Conservation (phyloP, 2,329 filamentous ascomycete genomes). For the Cladosporium phlei region DNA sequence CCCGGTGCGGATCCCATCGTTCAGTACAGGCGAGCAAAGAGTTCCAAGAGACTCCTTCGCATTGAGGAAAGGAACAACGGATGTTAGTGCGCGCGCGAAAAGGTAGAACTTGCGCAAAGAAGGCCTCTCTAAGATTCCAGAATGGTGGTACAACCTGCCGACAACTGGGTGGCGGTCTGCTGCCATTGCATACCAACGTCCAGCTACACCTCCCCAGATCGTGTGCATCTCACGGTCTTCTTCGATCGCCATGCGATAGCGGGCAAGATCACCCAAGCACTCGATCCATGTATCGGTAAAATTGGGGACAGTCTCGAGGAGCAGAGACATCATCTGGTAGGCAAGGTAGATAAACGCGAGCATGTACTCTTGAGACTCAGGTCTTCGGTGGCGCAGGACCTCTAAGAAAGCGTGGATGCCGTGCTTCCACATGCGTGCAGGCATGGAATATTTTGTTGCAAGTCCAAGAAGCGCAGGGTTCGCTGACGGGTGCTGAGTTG, state of each 20-base stretch:
- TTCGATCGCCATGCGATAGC: slow-evolving; percentile 90
- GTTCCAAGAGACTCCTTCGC: slow-evolving; percentile 67
- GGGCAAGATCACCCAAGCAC: slow-evolving; percentile 77
- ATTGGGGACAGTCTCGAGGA: slow-evolving; percentile 77
- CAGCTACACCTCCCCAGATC: slow-evolving; percentile 73
- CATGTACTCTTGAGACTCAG: slow-evolving; percentile 80
- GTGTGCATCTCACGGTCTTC: slow-evolving; percentile 66
- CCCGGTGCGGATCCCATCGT: slow-evolving; percentile 32
- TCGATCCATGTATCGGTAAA: slow-evolving; percentile 93
- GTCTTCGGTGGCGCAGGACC: slow-evolving; percentile 63
- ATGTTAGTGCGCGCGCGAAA: slow-evolving; percentile 67
- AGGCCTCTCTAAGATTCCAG: slow-evolving; percentile 71
- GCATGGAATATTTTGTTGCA: slow-evolving; percentile 82
- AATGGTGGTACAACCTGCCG: slow-evolving; percentile 80
- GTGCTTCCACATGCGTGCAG: slow-evolving; percentile 88
- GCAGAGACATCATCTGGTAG: slow-evolving; percentile 81
- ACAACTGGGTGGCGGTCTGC: slow-evolving; percentile 70
- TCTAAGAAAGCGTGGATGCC: slow-evolving; percentile 60
- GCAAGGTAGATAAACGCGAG: slow-evolving; percentile 82
- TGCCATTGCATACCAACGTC: slow-evolving; percentile 80
- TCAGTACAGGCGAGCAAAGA: slow-evolving; percentile 52
- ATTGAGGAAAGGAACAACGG: slow-evolving; percentile 61
- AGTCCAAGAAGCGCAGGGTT: slow-evolving; percentile 62
- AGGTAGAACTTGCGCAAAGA: slow-evolving; percentile 69
- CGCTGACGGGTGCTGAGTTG: slow-evolving; percentile 78